Evolutionary conservation across 2,329 filamentous ascomycete species (phyloP).

Genomic region (Penicillium nordicum): DNA sequence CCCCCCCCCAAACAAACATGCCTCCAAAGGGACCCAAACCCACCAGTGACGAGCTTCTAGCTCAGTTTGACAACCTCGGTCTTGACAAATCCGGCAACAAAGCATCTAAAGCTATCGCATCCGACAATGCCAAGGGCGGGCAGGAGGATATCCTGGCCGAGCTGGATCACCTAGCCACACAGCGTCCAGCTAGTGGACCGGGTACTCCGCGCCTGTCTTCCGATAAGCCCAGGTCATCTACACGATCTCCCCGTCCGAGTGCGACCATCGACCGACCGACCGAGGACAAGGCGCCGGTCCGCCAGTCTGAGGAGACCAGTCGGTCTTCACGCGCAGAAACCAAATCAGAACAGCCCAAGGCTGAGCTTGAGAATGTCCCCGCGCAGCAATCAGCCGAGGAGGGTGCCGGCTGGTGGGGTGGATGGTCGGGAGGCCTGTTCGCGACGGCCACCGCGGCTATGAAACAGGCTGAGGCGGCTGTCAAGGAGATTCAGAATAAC

Average conservation of each 20-base stretch:
- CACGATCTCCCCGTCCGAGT: constrained; percentile 53
- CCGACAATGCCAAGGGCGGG: constrained; percentile 40
- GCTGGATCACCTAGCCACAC: constrained; percentile 73
- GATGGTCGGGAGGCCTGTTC: constrained; percentile 63
- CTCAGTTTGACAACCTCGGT: constrained; percentile 49
- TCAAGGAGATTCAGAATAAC: constrained; percentile 93
- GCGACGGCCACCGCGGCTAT: constrained; percentile 70
- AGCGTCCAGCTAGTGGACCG: constrained; percentile 67
- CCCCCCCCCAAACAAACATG: constrained; percentile 25
- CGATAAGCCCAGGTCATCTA: constrained; percentile 49
- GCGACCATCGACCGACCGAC: constrained; percentile 54
- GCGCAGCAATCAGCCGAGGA: constrained; percentile 44
- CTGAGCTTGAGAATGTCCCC: constrained; percentile 43
- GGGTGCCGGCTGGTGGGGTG: constrained; percentile 75
- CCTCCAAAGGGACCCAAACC: constrained; percentile 39
- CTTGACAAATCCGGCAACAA: constrained; percentile 35
- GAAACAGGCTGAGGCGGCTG: constrained; percentile 87
- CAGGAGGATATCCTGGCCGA: constrained; percentile 78
- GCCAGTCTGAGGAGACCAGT: constrained; percentile 76
- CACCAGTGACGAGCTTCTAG: constrained; percentile 50
- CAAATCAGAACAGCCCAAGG: constrained; percentile 54
- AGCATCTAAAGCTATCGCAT: constrained; percentile 26
- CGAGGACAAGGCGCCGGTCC: constrained; percentile 60
- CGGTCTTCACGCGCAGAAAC: constrained; percentile 68
- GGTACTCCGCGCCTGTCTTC: constrained; percentile 70